These are phyloP conservation scores for Penicillium canariense DNA, from an alignment of 495 filamentous ascomycete species.

Conservation along the genomic window DNA sequence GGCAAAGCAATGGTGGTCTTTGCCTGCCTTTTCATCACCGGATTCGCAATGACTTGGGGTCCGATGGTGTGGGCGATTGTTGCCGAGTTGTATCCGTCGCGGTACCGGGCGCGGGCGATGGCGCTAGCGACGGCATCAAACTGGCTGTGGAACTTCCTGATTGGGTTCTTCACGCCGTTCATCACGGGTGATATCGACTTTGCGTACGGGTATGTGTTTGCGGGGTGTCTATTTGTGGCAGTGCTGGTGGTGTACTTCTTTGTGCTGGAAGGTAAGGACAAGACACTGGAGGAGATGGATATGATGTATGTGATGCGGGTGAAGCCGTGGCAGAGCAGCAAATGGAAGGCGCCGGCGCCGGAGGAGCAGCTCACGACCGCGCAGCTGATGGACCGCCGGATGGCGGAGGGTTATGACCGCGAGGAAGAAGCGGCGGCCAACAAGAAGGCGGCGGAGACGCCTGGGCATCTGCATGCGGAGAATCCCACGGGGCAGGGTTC, in stretches of 20 bases:
- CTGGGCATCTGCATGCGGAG: slow-evolving; percentile 27
- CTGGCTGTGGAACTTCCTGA: slow-evolving; percentile 85
- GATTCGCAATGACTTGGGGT: slow-evolving; percentile 69
- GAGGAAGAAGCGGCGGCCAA: slow-evolving; percentile 15
- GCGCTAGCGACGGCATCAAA: slow-evolving; percentile 76
- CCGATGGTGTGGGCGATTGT: slow-evolving; percentile 79
- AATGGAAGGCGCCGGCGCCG: slow-evolving; percentile 30
- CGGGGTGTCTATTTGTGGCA: slow-evolving; percentile 60
- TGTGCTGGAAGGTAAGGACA: slow-evolving; percentile 62
- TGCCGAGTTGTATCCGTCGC: slow-evolving; percentile 77
- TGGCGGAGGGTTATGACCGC: slow-evolving; percentile 19
- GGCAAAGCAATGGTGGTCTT: slow-evolving; percentile 72
- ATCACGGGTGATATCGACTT: slow-evolving; percentile 68
- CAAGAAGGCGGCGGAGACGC: slow-evolving; percentile 16
- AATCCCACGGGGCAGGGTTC: slow-evolving; percentile 20
- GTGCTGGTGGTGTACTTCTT: slow-evolving; percentile 71
- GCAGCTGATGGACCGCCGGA: slow-evolving; percentile 29
- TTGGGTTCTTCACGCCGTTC: slow-evolving; percentile 77
- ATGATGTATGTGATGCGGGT: slow-evolving; percentile 74
- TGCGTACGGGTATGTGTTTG: slow-evolving; percentile 77
- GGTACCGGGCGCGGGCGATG: slow-evolving; percentile 71
- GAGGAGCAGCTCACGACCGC: slow-evolving; percentile 32
- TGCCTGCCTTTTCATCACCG: slow-evolving; percentile 60
- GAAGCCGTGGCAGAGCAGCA: slow-evolving; percentile 57
- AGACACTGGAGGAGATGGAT: slow-evolving; percentile 73